These are phyloP conservation scores for Zancudomyces culisetae DNA, from an alignment of 371 early-diverging fungal genomes.

Conservation along the genomic window DNA sequence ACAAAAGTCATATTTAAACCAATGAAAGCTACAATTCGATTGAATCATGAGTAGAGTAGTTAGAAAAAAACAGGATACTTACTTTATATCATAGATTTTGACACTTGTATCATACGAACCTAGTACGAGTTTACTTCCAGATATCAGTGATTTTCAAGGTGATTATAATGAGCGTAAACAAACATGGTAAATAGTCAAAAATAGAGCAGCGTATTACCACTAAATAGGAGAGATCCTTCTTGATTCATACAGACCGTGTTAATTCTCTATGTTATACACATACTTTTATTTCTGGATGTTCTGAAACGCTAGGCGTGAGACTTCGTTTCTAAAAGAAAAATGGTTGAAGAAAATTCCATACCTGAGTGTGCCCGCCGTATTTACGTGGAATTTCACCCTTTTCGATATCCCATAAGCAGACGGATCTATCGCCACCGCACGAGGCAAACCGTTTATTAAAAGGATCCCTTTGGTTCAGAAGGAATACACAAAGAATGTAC, in stretches of 20 bases:
- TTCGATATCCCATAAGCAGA: constrained; percentile 70
- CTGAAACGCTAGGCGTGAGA: too few relatives aligned
- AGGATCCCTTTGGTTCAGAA: too few relatives aligned
- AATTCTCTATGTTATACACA: constrained; percentile 57
- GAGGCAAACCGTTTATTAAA: constrained; percentile 67
- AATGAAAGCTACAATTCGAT: background rate
- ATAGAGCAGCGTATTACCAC: constrained; percentile 20
- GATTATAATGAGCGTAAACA: background rate
- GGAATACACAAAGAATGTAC: too few relatives aligned
- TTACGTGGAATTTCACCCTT: constrained; percentile 44
- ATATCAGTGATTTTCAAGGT: too few relatives aligned
- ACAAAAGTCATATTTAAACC: background rate
- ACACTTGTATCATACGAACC: constrained; percentile 66
- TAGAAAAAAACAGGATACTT: constrained; percentile 16
- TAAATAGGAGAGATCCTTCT: constrained; percentile 52
- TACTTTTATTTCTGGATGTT: too few relatives aligned
- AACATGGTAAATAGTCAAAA: background rate
- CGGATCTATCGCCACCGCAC: constrained; percentile 56
- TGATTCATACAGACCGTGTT: constrained; percentile 62
- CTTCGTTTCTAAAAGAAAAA: too few relatives aligned
- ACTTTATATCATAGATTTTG: constrained; percentile 59
- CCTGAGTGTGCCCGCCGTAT: constrained; percentile 49
- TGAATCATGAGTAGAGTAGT: too few relatives aligned
- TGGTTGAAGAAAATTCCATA: too few relatives aligned
- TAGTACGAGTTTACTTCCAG: background rate